A percentile compares a stretch with the other conserved stretches of the same genome.
phyloP scores from a whole-genome alignment of 768 basidiomycete genomes.

The Trichaptum fuscoviolaceum region DNA sequence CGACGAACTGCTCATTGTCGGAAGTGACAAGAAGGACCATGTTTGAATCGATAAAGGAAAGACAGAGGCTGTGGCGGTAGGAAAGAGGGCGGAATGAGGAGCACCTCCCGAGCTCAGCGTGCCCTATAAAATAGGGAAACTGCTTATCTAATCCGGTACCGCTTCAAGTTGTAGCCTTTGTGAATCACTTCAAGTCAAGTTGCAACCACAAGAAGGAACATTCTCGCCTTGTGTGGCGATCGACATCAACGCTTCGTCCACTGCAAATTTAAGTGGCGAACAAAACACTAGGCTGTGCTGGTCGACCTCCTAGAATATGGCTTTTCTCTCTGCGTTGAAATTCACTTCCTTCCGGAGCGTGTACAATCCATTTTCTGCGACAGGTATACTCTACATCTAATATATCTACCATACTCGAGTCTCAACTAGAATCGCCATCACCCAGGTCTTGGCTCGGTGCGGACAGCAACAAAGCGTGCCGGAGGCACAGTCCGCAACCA shows the following conservation, averaged over 20 bases:
- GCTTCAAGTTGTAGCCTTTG: background rate
- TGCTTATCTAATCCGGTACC: slow-evolving; percentile 2
- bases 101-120: slow-evolving; percentile 5
- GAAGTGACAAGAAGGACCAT: slow-evolving; percentile 91
- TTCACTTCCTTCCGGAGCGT: background rate
- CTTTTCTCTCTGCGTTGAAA: background rate
- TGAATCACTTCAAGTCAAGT: background rate
- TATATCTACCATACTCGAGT: background rate
- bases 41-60: slow-evolving; percentile 19
- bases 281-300: background rate
- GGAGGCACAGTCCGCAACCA: slow-evolving; percentile 93
- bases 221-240: background rate
- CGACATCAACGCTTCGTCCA: background rate
- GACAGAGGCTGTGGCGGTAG: slow-evolving; percentile 11
- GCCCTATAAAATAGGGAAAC: background rate
- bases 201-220: background rate
- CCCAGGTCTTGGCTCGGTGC: slow-evolving; percentile 56
- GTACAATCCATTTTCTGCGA: background rate
- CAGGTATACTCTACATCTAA: background rate
- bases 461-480: slow-evolving; percentile 94
- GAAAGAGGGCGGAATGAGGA: slow-evolving; percentile 13
- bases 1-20: slow-evolving; percentile 90
- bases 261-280: background rate
- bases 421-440: background rate
- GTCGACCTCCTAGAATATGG: background rate